These are phyloP conservation scores for Lentinula boryana DNA, from an alignment of 768 basidiomycete species.

Conservation along the genomic window DNA sequence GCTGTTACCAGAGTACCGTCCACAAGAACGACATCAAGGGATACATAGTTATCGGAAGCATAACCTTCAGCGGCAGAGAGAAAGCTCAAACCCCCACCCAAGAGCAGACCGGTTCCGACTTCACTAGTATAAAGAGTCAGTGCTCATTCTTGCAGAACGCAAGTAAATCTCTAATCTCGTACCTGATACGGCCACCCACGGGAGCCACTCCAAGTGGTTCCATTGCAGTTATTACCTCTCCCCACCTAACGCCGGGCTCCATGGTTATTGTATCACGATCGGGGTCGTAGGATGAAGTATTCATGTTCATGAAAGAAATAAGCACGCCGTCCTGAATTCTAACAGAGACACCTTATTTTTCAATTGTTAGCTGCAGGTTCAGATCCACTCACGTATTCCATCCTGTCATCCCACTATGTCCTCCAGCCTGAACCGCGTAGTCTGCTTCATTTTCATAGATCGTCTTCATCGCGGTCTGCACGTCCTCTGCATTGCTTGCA, in stretches of 20 bases:
- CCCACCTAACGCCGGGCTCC: conserved; percentile 36
- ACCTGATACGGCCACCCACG: neutral
- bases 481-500: conserved; percentile 23
- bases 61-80: conserved; percentile 34
- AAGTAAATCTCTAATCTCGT: neutral
- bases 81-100: conserved; percentile 37
- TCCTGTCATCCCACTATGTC: conserved; percentile 33
- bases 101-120: conserved; percentile 36
- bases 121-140: conserved; percentile 17
- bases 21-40: conserved; percentile 36
- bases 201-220: conserved; percentile 31
- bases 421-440: conserved; percentile 39
- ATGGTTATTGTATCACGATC: conserved; percentile 29
- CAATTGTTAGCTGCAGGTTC: neutral
- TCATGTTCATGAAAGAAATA: conserved; percentile 32
- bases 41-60: conserved; percentile 29
- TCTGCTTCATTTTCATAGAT: conserved; percentile 27
- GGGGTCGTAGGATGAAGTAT: conserved; percentile 28
- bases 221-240: conserved; percentile 29
- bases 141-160: neutral
- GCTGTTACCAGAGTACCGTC: conserved; percentile 34
- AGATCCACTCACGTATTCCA: conserved; percentile 33
- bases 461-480: conserved; percentile 30
- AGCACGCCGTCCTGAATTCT: conserved; percentile 33
- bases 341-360: neutral